phyloP scores from a whole-genome alignment of 345 rosid genomes.

The Ceriops zippeliana region DNA sequence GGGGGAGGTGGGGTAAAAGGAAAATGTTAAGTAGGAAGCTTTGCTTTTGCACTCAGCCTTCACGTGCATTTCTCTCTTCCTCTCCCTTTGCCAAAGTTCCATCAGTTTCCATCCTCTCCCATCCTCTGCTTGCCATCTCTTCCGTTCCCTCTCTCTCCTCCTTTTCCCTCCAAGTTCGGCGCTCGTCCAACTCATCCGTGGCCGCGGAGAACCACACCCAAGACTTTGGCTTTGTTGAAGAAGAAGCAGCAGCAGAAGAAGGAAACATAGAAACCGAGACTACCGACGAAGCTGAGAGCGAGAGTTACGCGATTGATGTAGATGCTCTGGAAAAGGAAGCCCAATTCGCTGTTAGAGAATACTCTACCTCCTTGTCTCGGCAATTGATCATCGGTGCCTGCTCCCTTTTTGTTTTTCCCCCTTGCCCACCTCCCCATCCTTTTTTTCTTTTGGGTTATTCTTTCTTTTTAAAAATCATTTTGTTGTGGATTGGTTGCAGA shows the following conservation, averaged over 20 bases:
- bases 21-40: too few species aligned
- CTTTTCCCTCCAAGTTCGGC: constrained; percentile 22
- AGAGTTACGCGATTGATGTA: constrained; percentile 37
- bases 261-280: not conserved
- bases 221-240: constrained; percentile 8
- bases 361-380: constrained; percentile 54
- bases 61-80: constrained; percentile 13
- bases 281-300: constrained; percentile 21
- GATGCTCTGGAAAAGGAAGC: constrained; percentile 74
- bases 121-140: constrained; percentile 9
- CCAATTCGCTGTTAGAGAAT: constrained; percentile 51
- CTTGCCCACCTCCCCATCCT: not conserved
- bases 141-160: constrained; percentile 5
- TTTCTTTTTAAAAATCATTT: not conserved
- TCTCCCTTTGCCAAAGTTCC: constrained; percentile 7
- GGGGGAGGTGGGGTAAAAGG: too few species aligned
- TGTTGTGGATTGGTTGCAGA: constrained; percentile 36
- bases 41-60: not conserved
- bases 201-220: too few species aligned
- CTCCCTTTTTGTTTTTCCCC: not conserved
- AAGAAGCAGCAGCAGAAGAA: constrained; percentile 19
- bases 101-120: constrained; percentile 17
- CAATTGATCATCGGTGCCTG: constrained; percentile 52
- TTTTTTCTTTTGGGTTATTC: not conserved
- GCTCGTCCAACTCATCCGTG: constrained; percentile 15